phyloP scores from a whole-genome alignment of 768 basidiomycete genomes.

The Lentinula aciculospora region DNA sequence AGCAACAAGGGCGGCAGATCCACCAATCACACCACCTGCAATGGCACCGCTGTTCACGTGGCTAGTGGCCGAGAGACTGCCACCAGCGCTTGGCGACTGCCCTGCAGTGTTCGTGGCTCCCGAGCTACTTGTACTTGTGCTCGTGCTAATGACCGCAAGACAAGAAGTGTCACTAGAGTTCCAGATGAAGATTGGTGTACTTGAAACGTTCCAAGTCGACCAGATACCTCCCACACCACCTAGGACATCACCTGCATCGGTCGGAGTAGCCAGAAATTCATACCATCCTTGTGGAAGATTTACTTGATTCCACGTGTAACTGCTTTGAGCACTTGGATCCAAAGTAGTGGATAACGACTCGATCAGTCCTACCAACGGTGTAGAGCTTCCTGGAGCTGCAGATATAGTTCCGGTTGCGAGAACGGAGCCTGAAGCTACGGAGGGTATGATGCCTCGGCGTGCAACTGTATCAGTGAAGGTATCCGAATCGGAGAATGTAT shows the following conservation, averaged over 20 bases:
- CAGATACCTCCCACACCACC: slow-evolving; percentile 1
- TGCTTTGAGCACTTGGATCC: not conserved
- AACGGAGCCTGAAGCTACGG: not conserved
- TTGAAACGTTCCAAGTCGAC: not conserved
- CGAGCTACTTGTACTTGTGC: not conserved
- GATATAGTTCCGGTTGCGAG: not conserved
- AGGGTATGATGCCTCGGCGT: not conserved
- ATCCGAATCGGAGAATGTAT: not conserved
- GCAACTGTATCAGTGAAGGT: not conserved
- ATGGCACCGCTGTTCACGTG: not conserved
- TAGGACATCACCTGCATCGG: not conserved
- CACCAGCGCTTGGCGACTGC: not conserved
- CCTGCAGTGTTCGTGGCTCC: not conserved
- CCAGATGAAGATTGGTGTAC: not conserved
- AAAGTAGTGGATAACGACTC: slow-evolving; percentile 2
- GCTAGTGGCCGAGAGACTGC: not conserved
- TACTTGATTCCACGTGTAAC: not conserved
- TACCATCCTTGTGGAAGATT: slow-evolving; percentile 5
- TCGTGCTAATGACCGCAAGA: not conserved
- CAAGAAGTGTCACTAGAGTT: slow-evolving; percentile 2
- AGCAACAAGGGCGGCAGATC: not conserved
- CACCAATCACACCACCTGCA: slow-evolving; percentile 4
- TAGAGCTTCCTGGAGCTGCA: not conserved
- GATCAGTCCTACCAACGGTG: not conserved
- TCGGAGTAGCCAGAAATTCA: not conserved